Evolutionary conservation across 1,284 basidiomycete genomes (phyloP), one percentile per base, ranked within the genome.

Genomic region (Neonothopanus nambi): DNA sequence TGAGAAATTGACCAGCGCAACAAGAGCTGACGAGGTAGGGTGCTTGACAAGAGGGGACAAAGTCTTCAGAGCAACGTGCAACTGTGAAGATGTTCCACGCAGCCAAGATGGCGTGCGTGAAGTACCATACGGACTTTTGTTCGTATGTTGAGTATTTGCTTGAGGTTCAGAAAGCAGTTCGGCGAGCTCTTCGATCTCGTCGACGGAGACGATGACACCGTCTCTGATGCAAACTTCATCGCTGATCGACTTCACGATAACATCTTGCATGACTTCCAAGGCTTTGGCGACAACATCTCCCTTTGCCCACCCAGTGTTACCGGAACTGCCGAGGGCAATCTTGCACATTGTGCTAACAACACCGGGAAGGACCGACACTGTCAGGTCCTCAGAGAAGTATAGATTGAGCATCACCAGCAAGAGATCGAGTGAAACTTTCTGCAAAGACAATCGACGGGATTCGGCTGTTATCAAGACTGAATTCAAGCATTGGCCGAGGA

Each of bases 401-500:
- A 73, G 55, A 3, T 65, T 63, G 43, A 94, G 63, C 20, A 95
- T 68, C 17, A 79, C 59, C 18, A 71, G 70, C 1, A 92, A 67
- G 8, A 85, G 67, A n/a, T 80, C 71, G 15, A 96, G 74, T 6
- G 89, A 86, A 1, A 74, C 57, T 9, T 76, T 73, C 64, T 93
- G 90, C 23, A 95, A 72, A 8, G 80, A 65, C 2, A 79, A 66
- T 60, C 87, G 76, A 3, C 72, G 72, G 2, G 89, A 86, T 35
- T 75, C 70, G 0, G 84, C 75, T 3, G 76, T 73, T 12, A 67
- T 69, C 45, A 95, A 73, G 9, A 94, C 73, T 2, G 85, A 79
- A 57, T 91, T 85, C 48, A 96, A 70, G 2, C 88, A 91, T 67
- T 92, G 90, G 11, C 93, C 94, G 30, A 95, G 72, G 28, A 95